Evolutionary conservation across 306 rosid genomes (phyloP).

Genomic region (Senna tora): DNA sequence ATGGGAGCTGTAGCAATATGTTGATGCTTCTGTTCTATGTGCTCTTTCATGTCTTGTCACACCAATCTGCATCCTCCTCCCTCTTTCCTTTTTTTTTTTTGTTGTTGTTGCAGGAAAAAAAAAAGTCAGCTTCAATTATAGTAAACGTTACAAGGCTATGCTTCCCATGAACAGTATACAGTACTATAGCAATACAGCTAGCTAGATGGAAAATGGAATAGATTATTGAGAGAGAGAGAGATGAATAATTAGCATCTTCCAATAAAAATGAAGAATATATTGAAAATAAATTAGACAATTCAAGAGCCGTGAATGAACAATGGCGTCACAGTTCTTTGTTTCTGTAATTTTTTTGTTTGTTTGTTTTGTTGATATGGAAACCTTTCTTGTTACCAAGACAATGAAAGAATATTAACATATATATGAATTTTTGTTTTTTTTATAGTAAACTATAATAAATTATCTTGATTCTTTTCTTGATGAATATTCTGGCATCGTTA

Average conservation of each 20-base stretch:
- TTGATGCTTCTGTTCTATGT: conserved; percentile 33
- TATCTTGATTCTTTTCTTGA: conserved; percentile 31
- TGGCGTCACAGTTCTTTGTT: conserved; percentile 34
- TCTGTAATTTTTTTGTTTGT: background rate
- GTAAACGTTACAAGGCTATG: conserved; percentile 1
- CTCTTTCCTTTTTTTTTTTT: background rate
- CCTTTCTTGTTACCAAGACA: conserved; percentile 30
- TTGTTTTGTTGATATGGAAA: conserved; percentile 17
- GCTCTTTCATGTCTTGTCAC: conserved; percentile 50
- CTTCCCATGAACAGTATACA: background rate
- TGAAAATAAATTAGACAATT: conserved; percentile 31
- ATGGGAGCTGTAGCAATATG: conserved; percentile 16
- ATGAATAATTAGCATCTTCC: background rate
- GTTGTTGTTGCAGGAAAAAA: background rate
- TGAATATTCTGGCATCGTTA: conserved; percentile 20
- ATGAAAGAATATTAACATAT: conserved; percentile 29
- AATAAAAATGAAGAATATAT: background rate
- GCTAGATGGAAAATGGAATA: too few relatives aligned
- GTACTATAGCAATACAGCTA: background rate
- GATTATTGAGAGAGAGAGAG: background rate
- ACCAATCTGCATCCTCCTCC: conserved; percentile 21
- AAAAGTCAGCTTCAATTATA: conserved; percentile 28
- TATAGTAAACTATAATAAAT: conserved; percentile 13
- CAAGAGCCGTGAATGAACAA: conserved; percentile 26
- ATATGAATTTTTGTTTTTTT: background rate